Base-by-base conservation (phyloP, 352 stramenopile species). In the Pelagophyceae sp. region DNA sequence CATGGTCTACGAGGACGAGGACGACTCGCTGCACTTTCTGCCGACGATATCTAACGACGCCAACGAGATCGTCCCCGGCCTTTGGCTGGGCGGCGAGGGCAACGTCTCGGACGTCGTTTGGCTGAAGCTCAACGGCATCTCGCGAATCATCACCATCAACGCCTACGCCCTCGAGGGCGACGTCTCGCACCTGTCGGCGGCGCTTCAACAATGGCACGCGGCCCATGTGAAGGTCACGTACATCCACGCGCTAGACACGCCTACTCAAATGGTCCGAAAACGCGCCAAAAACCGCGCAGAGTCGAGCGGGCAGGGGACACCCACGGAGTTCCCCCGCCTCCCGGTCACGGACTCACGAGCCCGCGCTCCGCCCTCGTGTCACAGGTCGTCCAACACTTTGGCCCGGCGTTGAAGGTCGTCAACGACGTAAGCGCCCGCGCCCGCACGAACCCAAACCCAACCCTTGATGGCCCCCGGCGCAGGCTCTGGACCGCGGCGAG, bases 61-160 rank as follows among this genome's bases (percentile, higher is more conserved):
- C 23, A 15, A 33, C 58, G 58, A 67, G 58, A 31, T 67, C 58
- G 58, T 67, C 27, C 35, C 51, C 25, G 33, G 33, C 67, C 38
- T 74, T 1, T 74, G 23, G 11, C 67, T 74, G 2, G 33, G 67
- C 5, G 6, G 5, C n/a, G 67, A 74, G 31, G 37, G 0, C 17
- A 74, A 74, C 31, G 67, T 58, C 5, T 25, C 5, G 31, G 67
- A 74, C 33, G 17, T 74, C 15, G 67, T 58, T 17, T 74, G 67
- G 67, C 35, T 74, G 15, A 74, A 74, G 38, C 2, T 74, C 5
- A 58, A 27, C 11, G 31, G 31, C 6, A 74, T 74, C 29, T 32
- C 33, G 23, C 19, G 38, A 31, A 58, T 74, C 11, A 1, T 74
- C 2, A 74, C 67, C 20, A 58, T 74, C 5, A 74, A 40, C 17